Evolutionary conservation across 345 rosid species (phyloP).

Genomic region (Psidium friedrichsthalianum): DNA sequence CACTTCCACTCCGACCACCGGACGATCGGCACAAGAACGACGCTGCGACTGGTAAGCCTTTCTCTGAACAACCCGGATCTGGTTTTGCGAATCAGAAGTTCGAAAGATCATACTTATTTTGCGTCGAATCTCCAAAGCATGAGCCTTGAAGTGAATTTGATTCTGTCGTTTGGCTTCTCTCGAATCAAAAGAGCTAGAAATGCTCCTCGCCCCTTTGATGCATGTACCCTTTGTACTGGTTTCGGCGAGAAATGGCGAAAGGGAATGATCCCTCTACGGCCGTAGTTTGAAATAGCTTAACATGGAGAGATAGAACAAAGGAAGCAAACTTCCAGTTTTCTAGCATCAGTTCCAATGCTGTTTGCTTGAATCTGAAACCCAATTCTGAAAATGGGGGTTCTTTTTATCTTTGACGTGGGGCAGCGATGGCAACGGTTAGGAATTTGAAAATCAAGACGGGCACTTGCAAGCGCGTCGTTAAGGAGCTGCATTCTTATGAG

Average conservation of each 20-base stretch:
- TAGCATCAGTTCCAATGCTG: neutral
- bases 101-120: neutral
- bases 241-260: neutral
- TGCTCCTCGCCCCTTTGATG: neutral
- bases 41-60: neutral
- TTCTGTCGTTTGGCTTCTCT: neutral
- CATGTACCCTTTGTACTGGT: neutral
- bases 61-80: neutral
- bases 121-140: neutral
- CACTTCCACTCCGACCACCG: neutral
- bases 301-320: neutral
- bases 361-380: neutral
- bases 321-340: neutral
- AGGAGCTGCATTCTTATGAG: constrained; percentile 84
- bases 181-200: neutral
- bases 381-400: neutral
- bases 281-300: neutral
- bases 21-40: neutral
- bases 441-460: constrained; percentile 71
- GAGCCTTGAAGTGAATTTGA: neutral
- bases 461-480: constrained; percentile 69
- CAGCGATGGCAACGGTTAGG: constrained; percentile 49
- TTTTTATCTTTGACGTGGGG: neutral
- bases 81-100: neutral
- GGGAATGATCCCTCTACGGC: neutral